Evolutionary conservation across 2,329 filamentous ascomycete species (phyloP).

Genomic region (Zymoseptoria ardabiliae): DNA sequence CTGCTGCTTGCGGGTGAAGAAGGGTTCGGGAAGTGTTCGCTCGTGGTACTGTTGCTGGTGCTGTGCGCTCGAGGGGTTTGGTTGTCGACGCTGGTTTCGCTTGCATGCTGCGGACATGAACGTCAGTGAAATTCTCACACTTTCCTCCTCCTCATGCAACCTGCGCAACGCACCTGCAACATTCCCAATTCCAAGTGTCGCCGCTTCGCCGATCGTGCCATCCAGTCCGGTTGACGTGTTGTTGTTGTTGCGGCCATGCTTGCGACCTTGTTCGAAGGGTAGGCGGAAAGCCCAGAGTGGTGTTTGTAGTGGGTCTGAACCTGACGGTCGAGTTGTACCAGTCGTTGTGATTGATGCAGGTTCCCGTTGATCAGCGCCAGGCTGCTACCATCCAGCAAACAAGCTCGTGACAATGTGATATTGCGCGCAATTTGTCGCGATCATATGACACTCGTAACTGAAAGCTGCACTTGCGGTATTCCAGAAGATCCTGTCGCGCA

Average conservation of each 20-base stretch:
- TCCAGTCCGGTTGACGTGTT: constrained; percentile 7
- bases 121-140: neutral
- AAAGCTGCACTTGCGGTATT: too few species aligned
- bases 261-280: neutral
- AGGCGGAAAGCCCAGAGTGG: neutral
- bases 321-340: neutral
- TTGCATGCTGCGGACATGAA: constrained; percentile 3
- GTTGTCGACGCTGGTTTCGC: constrained; percentile 5
- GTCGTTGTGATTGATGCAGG: neutral
- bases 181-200: constrained; percentile 12
- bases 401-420: neutral
- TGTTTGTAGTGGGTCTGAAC: neutral
- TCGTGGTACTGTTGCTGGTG: constrained; percentile 4
- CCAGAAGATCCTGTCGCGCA: too few species aligned
- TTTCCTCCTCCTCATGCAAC: neutral
- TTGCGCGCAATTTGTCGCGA: neutral
- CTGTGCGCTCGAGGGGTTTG: constrained; percentile 5
- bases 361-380: neutral
- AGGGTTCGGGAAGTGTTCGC: constrained; percentile 4
- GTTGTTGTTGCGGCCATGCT: constrained; percentile 1
- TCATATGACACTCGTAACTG: neutral
- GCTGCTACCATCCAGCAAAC: neutral
- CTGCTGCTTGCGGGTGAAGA: constrained; percentile 11
- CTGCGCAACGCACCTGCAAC: constrained; percentile 5
- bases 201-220: constrained; percentile 10